Conservation (phyloP, 1,139 yeast species). For the Pichia sp. region DNA sequence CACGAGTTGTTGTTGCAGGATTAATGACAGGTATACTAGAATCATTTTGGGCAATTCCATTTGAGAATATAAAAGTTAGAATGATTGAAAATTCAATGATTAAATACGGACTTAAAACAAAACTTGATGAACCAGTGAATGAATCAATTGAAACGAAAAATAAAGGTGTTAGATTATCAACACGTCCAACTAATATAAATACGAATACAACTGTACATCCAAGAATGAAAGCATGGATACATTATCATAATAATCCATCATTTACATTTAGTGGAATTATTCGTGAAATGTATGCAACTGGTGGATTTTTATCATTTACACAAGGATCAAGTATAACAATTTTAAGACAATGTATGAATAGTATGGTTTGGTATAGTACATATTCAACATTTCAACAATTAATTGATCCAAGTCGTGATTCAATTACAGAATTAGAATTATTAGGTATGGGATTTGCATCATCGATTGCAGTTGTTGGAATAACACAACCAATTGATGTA, state of each 20-base stretch:
- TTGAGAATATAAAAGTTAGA: slow-evolving; percentile 79
- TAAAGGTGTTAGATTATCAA: slow-evolving; percentile 8
- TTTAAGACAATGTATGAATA: slow-evolving; percentile 69
- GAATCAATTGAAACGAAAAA: neutral
- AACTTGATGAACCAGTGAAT: slow-evolving; percentile 12
- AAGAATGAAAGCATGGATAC: slow-evolving; percentile 26
- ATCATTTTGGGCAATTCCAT: slow-evolving; percentile 80
- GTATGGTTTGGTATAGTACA: slow-evolving; percentile 78
- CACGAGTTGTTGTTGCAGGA: slow-evolving; percentile 76
- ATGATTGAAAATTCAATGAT: slow-evolving; percentile 65
- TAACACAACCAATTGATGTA: slow-evolving; percentile 90
- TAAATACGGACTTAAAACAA: slow-evolving; percentile 23
- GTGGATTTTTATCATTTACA: slow-evolving; percentile 72
- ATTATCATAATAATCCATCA: slow-evolving; percentile 51
- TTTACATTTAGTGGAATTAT: slow-evolving; percentile 47
- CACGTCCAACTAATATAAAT: slow-evolving; percentile 4
- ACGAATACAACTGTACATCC: slow-evolving; percentile 4
- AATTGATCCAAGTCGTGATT: slow-evolving; percentile 44
- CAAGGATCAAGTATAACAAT: slow-evolving; percentile 81
- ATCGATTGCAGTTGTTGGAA: slow-evolving; percentile 61
- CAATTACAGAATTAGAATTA: slow-evolving; percentile 26
- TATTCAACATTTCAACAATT: slow-evolving; percentile 73
- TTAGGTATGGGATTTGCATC: slow-evolving; percentile 48
- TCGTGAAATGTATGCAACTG: slow-evolving; percentile 62
- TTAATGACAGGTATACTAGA: slow-evolving; percentile 79